Evolutionary conservation across 1,284 basidiomycete species (phyloP), one percentile per base, ranked within the genome.

Genomic region (Leccinum griseonigrum): DNA sequence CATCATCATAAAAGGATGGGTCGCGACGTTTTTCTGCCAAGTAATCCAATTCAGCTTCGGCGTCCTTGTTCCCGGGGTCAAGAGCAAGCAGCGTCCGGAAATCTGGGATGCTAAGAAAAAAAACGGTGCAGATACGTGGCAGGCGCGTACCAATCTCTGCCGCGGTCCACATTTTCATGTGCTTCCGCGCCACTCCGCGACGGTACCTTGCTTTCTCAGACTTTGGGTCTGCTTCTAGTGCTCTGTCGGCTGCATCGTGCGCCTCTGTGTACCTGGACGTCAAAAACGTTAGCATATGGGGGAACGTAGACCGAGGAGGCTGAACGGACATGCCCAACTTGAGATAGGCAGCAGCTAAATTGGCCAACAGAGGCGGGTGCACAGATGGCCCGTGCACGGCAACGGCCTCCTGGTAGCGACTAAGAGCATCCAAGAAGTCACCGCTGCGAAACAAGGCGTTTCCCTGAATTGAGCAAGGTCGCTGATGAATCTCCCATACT

Each of bases 311-410:
- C 28, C 18, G 29, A 29, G 28, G 18, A 32, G 3, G 14, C 11
- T 9, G 1, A 10, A 66, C 60, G n/a, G 0, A 71, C 68, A 62
- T 64, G 22, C 54, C 64, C 36, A 71, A 54, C 48, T 67, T 56
- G 31, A 71, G 62, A 63, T 65, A 69, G 5, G 59, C 18, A 11
- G 59, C 64, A 1, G 67, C 61, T 22, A 70, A 16, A 40, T 70
- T 70, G 9, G 55, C 4, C 54, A 72, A 57, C 29, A 71, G 29
- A 18, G 62, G 3, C 6, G 26, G 50, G 16, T 26, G 13, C 8
- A 29, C 26, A 51, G 28, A 28, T 51, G 28, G 48, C 48, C 48
- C 50, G 9, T 29, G 50, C 50, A 51, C 50, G 50, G 22, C 9
- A 51, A 69, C 56, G 4, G 70, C 68, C 18, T 48, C 54, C 46